Base-by-base conservation (phyloP, 1,139 yeast genomes). In the Geotrichum citri-aurantii region DNA sequence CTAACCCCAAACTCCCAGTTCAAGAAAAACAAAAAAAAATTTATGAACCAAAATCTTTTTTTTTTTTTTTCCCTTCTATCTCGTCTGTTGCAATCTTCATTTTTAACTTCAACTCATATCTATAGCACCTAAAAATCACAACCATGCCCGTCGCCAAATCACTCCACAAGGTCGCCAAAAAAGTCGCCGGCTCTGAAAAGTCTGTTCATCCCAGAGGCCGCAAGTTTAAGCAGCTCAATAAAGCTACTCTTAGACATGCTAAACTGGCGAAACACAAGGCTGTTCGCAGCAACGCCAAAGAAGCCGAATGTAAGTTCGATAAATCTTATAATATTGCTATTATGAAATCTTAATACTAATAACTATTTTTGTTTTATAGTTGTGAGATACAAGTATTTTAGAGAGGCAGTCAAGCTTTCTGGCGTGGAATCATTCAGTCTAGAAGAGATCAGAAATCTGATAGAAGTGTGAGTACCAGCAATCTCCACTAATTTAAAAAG, bases 151-250 rank as follows among this genome's bases (percentile, higher is more conserved):
- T 86, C 58, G 86, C 86, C 31, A 91, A 89, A 68, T 84, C 86
- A 61, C 76, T 91, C 55, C 74, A 79, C 26, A 91, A 90, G 71
- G 88, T 92, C 50, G 81, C 83, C 65, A 88, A 88, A 74, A 81
- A 82, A 70, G 77, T 84, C 52, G 83, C 82, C 51, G 84, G 85
- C 21, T 73, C 76, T 12, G 75, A 75, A 59, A 69, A 70, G 29
- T 68, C 70, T 12, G 79, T 92, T 65, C 98, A 92, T 71, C 91
- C 95, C 48, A 86, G 86, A 68, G 96, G 97, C 7, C 81, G 97
- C 59, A 91, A 89, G 72, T 87, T 89, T 73, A 86, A 87, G 71
- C 91, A 88, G 71, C 76, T 92, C 59, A 86, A 85, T 62, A 78
- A 95, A 63, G 97, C 97, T n/a, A 83, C 95, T 1, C 75, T 90